phyloP scores from a whole-genome alignment of 495 filamentous ascomycete species.

The Podospora pseudoanserina region DNA sequence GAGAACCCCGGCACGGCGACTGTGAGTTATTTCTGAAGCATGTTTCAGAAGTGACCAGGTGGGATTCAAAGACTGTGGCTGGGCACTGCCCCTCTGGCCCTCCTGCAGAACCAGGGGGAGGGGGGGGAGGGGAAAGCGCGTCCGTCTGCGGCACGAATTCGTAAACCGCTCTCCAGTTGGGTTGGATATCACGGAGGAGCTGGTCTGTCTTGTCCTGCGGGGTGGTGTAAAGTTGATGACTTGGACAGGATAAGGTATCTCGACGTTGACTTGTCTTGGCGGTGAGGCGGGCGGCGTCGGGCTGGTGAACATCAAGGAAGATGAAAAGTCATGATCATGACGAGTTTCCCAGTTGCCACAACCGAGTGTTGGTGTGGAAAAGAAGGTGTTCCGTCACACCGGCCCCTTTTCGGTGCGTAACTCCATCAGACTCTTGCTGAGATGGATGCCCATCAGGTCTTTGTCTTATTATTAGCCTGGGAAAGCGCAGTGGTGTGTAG shows the following conservation, averaged over 20 bases:
- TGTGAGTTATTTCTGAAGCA: conserved; percentile 35
- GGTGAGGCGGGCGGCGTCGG: not conserved
- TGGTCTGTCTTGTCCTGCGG: not conserved
- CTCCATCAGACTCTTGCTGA: not conserved
- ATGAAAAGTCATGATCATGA: not conserved
- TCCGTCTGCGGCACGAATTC: conserved; percentile 20
- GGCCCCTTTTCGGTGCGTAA: conserved; percentile 2
- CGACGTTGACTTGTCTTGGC: not conserved
- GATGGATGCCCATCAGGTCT: not conserved
- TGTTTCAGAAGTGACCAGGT: conserved; percentile 32
- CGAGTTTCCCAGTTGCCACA: conserved; percentile 6
- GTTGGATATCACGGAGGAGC: not conserved
- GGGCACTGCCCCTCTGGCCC: conserved; percentile 19
- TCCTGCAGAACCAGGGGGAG: conserved; percentile 20
- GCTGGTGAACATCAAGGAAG: not conserved
- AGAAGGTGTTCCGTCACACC: conserved; percentile 11
- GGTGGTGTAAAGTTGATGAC: not conserved
- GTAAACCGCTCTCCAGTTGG: not conserved
- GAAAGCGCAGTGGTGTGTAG: not conserved
- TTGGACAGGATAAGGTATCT: no score
- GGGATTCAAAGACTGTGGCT: conserved; percentile 26
- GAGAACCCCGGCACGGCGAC: conserved; percentile 11
- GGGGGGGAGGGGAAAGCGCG: conserved; percentile 8
- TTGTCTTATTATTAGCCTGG: not conserved
- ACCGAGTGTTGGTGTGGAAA: not conserved